Evolutionary conservation across 805 yeast species (phyloP).

Genomic region (Candida sonorensis): DNA sequence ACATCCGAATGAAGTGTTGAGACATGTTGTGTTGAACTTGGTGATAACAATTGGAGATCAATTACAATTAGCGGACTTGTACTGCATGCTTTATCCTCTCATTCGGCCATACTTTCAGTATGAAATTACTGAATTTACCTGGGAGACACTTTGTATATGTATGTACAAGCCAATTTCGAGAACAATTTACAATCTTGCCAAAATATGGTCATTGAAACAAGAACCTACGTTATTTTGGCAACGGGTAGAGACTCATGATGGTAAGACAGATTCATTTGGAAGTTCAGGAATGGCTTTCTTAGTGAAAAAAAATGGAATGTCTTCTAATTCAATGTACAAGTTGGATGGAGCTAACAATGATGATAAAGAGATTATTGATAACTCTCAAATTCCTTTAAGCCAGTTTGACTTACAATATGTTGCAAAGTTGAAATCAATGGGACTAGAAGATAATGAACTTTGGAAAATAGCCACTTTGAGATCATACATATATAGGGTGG

Average conservation of each 20-base stretch:
- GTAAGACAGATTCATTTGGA: constrained; percentile 38
- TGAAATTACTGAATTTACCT: constrained; percentile 62
- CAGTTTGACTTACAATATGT: constrained; percentile 68
- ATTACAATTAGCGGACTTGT: constrained; percentile 68
- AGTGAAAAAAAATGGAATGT: constrained; percentile 16
- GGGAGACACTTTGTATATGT: constrained; percentile 62
- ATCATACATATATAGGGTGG: constrained; percentile 57
- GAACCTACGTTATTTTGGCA: constrained; percentile 79
- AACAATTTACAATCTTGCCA: constrained; percentile 53
- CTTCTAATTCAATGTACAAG: constrained; percentile 11
- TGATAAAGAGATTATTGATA: constrained; percentile 31
- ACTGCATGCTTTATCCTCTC: constrained; percentile 78
- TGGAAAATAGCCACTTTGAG: constrained; percentile 79
- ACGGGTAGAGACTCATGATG: constrained; percentile 28
- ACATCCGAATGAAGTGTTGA: constrained; percentile 84
- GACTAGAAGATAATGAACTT: constrained; percentile 60
- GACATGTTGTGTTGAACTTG: constrained; percentile 60
- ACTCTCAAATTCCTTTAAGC: constrained; percentile 46
- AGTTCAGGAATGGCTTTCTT: constrained; percentile 31
- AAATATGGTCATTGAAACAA: constrained; percentile 66
- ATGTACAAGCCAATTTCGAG: constrained; percentile 62
- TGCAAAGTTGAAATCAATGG: constrained; percentile 64
- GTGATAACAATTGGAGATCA: constrained; percentile 56
- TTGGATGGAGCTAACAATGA: constrained; percentile 16
- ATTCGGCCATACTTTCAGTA: constrained; percentile 70